phyloP scores from a whole-genome alignment of 305 asterid species.

The Stenogyne calaminthoides region DNA sequence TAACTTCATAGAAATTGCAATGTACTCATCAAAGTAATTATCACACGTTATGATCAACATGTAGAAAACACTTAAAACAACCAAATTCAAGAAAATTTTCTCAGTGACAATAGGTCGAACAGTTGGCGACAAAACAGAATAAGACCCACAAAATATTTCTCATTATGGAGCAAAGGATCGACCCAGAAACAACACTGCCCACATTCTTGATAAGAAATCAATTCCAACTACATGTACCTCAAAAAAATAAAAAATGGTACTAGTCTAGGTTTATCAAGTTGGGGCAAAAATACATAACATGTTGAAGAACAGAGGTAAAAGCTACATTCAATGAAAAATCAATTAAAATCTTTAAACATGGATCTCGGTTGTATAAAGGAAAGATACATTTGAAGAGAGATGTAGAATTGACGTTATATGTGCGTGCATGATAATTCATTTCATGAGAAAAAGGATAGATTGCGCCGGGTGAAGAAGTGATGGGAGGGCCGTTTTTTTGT shows the following conservation, averaged over 20 bases:
- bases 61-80: neutral
- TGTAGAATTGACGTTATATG: neutral
- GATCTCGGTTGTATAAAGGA: neutral
- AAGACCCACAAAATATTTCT: conserved; percentile 7
- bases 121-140: conserved; percentile 1
- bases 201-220: neutral
- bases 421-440: neutral
- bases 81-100: conserved; percentile 1
- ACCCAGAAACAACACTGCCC: conserved; percentile 3
- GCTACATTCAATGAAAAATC: neutral
- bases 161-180: neutral
- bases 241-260: neutral
- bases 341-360: neutral
- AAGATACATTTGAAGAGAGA: neutral
- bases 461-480: conserved; percentile 13
- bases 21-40: neutral
- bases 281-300: conserved; percentile 12
- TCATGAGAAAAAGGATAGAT: conserved; percentile 11
- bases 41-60: neutral
- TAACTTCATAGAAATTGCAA: neutral
- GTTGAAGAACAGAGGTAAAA: conserved; percentile 8
- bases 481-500: conserved; percentile 28
- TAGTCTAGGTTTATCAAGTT: conserved; percentile 4
- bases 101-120: neutral
- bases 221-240: neutral